Evolutionary conservation across 2,329 filamentous ascomycete species (phyloP).

Genomic region (Allantophomopsis cytisporea): DNA sequence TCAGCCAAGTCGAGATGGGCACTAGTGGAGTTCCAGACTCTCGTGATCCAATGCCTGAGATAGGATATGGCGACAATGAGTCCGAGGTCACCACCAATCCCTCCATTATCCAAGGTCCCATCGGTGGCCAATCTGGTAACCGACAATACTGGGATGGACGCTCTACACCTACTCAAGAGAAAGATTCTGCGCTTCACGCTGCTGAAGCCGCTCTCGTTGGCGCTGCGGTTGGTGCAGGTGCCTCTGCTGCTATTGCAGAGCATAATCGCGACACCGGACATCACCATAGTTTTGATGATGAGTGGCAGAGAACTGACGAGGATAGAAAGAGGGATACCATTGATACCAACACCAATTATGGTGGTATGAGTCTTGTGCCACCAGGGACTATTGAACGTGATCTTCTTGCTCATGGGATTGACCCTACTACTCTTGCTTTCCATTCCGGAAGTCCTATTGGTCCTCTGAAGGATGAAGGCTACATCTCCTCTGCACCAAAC

Average conservation of each 20-base stretch:
- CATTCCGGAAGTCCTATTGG: constrained; percentile 36
- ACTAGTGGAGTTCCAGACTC: constrained; percentile 57
- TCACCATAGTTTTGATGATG: constrained; percentile 43
- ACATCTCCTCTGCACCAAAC: constrained; percentile 61
- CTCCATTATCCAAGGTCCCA: constrained; percentile 65
- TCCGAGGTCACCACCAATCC: constrained; percentile 71
- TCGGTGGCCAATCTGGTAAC: constrained; percentile 26
- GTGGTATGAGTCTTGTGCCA: constrained; percentile 47
- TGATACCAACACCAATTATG: constrained; percentile 49
- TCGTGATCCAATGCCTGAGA: constrained; percentile 62
- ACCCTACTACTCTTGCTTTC: constrained; percentile 17
- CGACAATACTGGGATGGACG: constrained; percentile 40
- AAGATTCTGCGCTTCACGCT: constrained; percentile 14
- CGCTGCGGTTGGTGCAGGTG: constrained; percentile 39
- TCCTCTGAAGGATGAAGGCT: constrained; percentile 71
- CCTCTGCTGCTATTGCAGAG: constrained; percentile 34
- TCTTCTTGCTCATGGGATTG: constrained; percentile 30
- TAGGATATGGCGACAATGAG: constrained; percentile 49
- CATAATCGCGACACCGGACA: constrained; percentile 41
- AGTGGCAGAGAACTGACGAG: constrained; percentile 47
- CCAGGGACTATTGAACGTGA: constrained; percentile 22
- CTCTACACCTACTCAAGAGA: constrained; percentile 29
- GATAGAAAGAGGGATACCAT: constrained; percentile 54
- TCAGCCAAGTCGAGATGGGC: constrained; percentile 36
- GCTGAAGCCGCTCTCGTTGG: constrained; percentile 22